Evolutionary conservation across 2,329 filamentous ascomycete genomes (phyloP), one percentile per base, ranked within the genome.

Genomic region (Xylariaceae sp.): DNA sequence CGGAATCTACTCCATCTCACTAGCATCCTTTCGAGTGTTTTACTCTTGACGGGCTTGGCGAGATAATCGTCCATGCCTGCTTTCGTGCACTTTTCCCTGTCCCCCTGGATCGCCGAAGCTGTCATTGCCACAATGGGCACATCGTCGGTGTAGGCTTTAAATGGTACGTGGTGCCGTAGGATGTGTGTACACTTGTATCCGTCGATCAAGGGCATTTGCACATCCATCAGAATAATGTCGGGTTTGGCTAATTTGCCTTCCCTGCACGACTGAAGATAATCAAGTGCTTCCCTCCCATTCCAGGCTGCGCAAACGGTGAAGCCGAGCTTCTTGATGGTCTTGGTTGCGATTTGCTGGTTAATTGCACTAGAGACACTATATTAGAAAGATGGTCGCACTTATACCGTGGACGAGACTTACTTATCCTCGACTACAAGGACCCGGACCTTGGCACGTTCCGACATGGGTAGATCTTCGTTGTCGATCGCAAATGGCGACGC

Each of bases 381-480:
- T 20, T 40, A n/a, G 19, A 20, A 29, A 18, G 20, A 2, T 19
- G 21, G 42, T 19, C 5, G 12, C 6, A 14, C 10, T 0, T 40
- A 42, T 10, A 16, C 4, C 5, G n/a, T 9, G 10, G 12, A 2
- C 7, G 18, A n/a, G n/a, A 78, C 84, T 77, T 76, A 86, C 84
- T 93, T 92, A 69, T 93, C 90, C 73, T 93, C 90, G 1, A 93
- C 90, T 1, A 95, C 84, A 19, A 93, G 74, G n/a, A 93, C 78
- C 46, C 90, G 84, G 5, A 87, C 79, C 40, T 84, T 81, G 51
- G 82, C 77, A 52, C 90, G 80, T 52, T 90, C 87, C 2, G 78
- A 71, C 16, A 77, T 73, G 2, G 81, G 74, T 1, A 90, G 67
- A 18, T 81, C 81, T 44, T 80, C 71, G 1, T 79, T 77, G 3